Evolutionary conservation across 1,284 basidiomycete genomes (phyloP), one percentile per base, ranked within the genome.

Genomic region (Trichosporon coremiiforme): DNA sequence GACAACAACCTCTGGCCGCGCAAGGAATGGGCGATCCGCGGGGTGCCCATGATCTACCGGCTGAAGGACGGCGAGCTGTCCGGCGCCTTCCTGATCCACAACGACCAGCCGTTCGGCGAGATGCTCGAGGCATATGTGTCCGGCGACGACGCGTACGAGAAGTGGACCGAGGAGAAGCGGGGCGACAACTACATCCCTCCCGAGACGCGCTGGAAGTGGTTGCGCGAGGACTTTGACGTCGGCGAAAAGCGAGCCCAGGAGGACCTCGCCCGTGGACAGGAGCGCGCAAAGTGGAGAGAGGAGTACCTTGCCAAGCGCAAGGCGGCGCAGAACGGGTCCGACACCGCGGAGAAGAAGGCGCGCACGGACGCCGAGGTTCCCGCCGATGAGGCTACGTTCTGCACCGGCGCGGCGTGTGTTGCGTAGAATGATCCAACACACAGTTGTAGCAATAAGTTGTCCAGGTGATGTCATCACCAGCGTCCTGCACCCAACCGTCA

Each of bases 21-120:
- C 33, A n/a, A 65, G 45, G 67, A 55, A 35, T 68, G 67, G 67
- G 47, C 50, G 0, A 15, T 68, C 22, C 13, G 20, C 22, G 67
- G 63, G 35, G 67, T 68, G 1, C 67, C 67, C 4, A 36, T 55
- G 20, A 10, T 65, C 9, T 65, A 65, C 63, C 67, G 67, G 36
- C 20, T 65, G 22, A n/a, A 22, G 13, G 31, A 65, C 63, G 62
- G 47, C 50, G 50, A 68, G 67, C 62, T 31, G 15, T 2, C 47
- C 13, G 66, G 57, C 55, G 25, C 53, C 6, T 38, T 35, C 25
- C 9, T 6, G 5, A 45, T 62, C 15, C 15, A 45, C 25, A 22
- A 66, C 53, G 53, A 38, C 57, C 8, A 12, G 15, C 33, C 36
- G 15, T 67, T 62, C 20, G 57, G 57, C 57, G 57, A 67, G 17